Evolutionary conservation across 805 yeast species (phyloP), one percentile per base, ranked within the genome.

Genomic region (Isabelozyma pseudorhagii): DNA sequence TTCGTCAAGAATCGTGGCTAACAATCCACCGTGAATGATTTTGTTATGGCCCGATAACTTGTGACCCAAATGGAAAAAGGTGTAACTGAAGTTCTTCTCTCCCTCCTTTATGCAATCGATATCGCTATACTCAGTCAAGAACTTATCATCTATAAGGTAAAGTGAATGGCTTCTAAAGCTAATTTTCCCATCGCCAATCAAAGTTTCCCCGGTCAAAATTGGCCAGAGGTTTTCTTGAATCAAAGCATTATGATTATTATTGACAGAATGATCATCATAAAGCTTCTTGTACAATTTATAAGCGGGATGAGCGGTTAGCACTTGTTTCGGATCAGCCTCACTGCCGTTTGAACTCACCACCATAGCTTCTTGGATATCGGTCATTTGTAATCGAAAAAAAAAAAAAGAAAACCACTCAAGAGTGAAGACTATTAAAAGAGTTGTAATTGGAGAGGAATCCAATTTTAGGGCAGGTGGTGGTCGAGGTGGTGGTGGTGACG

Each of bases 1-100:
- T 51, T 74, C 78, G 54, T 74, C 78, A 49, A 74, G 58, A 28
- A 72, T 56, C 1, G 78, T 74, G 34, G 78, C 78, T 25, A 73
- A 54, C 42, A 73, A 58, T 1, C 78, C 78, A 1, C 78, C 78
- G 52, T 73, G 78, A n/a, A 73, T 68, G 11, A 73, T 71, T 4
- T 66, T 67, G 4, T 64, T 57, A 54, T 74, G 78, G 10, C 78
- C 78, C 2, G 74, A 62, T 15, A 73, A 61, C 48, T 60, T 58
- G 6, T 61, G 50, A 9, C 78, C 78, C 47, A 74, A 59, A 46
- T 68, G 72, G 54, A 72, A 67, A 47, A 74, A 72, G 0, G 77
- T 72, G 45, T 68, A 51, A 10, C 73, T 66, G 48, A 50, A 61
- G 54, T 73, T 72, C 31, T 62, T 62, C 14, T 56, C 55, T 36